phyloP scores from a whole-genome alignment of 441 rosid species.

The Brassica balearica region DNA sequence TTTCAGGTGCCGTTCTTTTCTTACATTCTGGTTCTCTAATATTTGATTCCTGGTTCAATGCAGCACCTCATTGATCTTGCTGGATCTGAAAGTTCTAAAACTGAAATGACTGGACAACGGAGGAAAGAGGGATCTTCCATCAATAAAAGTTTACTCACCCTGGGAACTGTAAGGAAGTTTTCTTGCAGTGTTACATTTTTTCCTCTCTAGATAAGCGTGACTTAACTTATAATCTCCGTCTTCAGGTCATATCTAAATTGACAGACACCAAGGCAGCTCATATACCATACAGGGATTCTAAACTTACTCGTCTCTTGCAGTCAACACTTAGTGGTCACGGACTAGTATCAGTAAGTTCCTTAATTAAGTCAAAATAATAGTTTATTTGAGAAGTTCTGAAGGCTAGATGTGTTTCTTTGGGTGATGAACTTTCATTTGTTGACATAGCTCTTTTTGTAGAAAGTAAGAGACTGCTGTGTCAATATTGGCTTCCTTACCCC shows the following conservation, averaged over 20 bases:
- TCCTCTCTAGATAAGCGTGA: background rate
- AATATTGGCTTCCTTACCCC: slow-evolving; percentile 37
- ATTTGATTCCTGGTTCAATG: slow-evolving; percentile 52
- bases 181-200: slow-evolving; percentile 12
- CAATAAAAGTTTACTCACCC: slow-evolving; percentile 96
- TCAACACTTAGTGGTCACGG: slow-evolving; percentile 86
- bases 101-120: slow-evolving; percentile 91
- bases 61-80: slow-evolving; percentile 99
- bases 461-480: slow-evolving; percentile 30
- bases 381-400: slow-evolving; percentile 24
- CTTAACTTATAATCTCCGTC: slow-evolving; percentile 25
- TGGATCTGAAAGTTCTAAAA: slow-evolving; percentile 99
- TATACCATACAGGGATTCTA: slow-evolving; percentile 84
- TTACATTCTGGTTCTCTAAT: slow-evolving; percentile 15
- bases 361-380: slow-evolving; percentile 15
- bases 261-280: slow-evolving; percentile 73
- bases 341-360: slow-evolving; percentile 71
- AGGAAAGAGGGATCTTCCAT: slow-evolving; percentile 99
- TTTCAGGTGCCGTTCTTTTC: background rate
- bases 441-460: slow-evolving; percentile 26
- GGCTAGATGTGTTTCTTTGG: slow-evolving; percentile 17
- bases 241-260: slow-evolving; percentile 85
- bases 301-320: slow-evolving; percentile 80
- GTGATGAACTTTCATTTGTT: slow-evolving; percentile 25
- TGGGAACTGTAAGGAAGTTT: slow-evolving; percentile 88